These are phyloP conservation scores for Cylindrodendrum hubeiense DNA, from an alignment of 2,329 filamentous ascomycete genomes.

Conservation along the genomic window DNA sequence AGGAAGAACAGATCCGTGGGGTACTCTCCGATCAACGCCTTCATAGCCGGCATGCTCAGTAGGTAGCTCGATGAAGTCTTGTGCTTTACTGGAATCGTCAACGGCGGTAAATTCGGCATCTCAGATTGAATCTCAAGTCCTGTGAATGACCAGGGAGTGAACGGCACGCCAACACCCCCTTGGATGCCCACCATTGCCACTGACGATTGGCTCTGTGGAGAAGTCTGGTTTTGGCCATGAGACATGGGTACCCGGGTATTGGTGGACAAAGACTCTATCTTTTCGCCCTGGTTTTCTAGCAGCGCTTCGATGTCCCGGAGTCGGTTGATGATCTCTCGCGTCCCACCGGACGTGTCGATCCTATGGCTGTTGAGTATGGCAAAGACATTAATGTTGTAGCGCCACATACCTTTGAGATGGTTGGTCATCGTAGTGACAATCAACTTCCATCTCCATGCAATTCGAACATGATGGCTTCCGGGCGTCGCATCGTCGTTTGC, in stretches of 20 bases:
- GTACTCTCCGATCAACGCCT: conserved; percentile 46
- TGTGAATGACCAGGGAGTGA: conserved; percentile 10
- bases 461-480: conserved; percentile 40
- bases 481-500: conserved; percentile 47
- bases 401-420: conserved; percentile 40
- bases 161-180: conserved; percentile 2
- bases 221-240: conserved; percentile 20
- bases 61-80: conserved; percentile 47
- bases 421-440: conserved; percentile 45
- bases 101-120: conserved; percentile 35
- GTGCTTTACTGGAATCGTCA: conserved; percentile 46
- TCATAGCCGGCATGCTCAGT: conserved; percentile 42
- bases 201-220: conserved; percentile 32
- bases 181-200: conserved; percentile 19
- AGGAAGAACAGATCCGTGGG: conserved; percentile 44
- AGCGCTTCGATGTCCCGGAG: conserved; percentile 44
- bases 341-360: conserved; percentile 46
- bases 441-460: conserved; percentile 41
- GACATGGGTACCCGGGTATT: background rate
- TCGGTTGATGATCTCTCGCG: conserved; percentile 43
- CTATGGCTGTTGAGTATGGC: conserved; percentile 18
- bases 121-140: conserved; percentile 14
- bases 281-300: conserved; percentile 36
- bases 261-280: conserved; percentile 28
- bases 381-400: background rate